These are phyloP conservation scores for Fomitiporia mediterranea DNA, from an alignment of 1,284 basidiomycete species.

Conservation along the genomic window DNA sequence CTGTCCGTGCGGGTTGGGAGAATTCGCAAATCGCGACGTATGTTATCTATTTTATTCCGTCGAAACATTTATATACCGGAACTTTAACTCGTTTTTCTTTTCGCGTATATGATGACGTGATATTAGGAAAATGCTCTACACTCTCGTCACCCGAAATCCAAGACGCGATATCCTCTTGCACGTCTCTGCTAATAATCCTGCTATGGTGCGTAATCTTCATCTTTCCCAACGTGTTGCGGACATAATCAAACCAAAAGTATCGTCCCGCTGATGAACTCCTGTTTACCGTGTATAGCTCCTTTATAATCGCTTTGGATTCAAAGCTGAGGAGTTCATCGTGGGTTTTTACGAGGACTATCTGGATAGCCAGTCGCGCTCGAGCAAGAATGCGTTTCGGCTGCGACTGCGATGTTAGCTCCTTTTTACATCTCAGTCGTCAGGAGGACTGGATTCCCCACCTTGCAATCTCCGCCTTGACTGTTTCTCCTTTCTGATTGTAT, in stretches of 20 bases:
- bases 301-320: conserved; percentile 81
- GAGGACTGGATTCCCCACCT: no score
- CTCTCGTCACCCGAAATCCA: conserved; percentile 64
- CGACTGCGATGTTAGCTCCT: conserved; percentile 36
- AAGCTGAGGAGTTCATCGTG: conserved; percentile 74
- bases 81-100: no score
- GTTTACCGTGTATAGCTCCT: conserved; percentile 43
- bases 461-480: no score
- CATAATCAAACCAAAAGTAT: no score
- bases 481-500: no score
- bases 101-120: background rate
- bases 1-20: conserved; percentile 73
- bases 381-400: conserved; percentile 72
- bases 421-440: no score
- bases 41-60: conserved; percentile 23
- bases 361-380: conserved; percentile 56
- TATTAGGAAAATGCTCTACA: conserved; percentile 66
- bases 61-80: no score
- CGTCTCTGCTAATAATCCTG: conserved; percentile 73
- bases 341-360: conserved; percentile 77
- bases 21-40: conserved; percentile 71
- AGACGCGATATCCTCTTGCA: conserved; percentile 72
- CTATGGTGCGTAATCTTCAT: conserved; percentile 53
- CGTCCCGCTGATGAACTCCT: no score
- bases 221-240: no score